phyloP scores from a whole-genome alignment of 805 yeast species.

The Saccharomycopsis javanensis region DNA sequence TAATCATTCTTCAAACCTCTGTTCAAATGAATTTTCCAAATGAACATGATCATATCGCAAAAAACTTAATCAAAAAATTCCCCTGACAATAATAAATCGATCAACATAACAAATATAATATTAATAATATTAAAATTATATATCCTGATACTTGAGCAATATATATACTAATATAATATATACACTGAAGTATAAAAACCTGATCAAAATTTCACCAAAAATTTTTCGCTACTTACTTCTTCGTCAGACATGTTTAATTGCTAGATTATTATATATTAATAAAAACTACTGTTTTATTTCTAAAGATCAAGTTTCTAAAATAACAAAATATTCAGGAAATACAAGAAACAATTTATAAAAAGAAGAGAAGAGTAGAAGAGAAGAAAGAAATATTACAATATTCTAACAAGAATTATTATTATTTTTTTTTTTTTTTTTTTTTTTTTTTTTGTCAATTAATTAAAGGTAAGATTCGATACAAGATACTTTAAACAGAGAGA shows the following conservation, averaged over 20 bases:
- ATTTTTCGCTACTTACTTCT: slow-evolving; percentile 18
- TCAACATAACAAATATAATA: no score
- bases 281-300: not conserved
- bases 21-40: no score
- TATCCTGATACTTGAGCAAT: no score
- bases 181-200: not conserved
- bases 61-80: no score
- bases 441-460: slow-evolving; percentile 1
- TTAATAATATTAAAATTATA: no score
- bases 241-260: slow-evolving; percentile 24
- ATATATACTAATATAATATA: no score
- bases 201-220: not conserved
- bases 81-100: no score
- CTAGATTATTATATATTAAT: not conserved
- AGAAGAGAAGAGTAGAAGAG: slow-evolving; percentile 1
- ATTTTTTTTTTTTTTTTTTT: slow-evolving; percentile 4
- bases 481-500: not conserved
- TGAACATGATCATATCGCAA: no score
- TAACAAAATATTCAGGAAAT: not conserved
- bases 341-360: not conserved
- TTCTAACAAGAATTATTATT: no score
- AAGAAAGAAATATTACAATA: slow-evolving; percentile 8
- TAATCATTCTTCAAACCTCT: no score
- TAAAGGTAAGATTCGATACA: not conserved
- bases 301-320: slow-evolving; percentile 2